Base-by-base conservation (phyloP, 306 rosid species). In the Mimosa pudica region DNA sequence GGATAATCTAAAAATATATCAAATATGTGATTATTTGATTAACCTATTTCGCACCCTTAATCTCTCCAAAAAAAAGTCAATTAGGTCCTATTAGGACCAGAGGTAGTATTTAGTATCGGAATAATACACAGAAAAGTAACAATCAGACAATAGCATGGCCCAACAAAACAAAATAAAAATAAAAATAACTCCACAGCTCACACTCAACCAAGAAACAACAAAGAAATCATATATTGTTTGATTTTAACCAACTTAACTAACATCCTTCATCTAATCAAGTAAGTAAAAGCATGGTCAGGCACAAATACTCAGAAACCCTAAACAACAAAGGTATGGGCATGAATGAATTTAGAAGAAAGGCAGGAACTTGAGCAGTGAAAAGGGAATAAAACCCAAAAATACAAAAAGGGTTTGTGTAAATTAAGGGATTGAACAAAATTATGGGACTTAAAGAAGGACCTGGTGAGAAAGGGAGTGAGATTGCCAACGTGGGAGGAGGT, bases 381-480 rank as follows among this genome's bases (percentile, higher is more conserved):
- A 7, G 4, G 35, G 32, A 72, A 32, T 11, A 33, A 72, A 74
- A 74, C 65, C 78, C 78, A 35, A 41, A 74, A 58, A 58, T 42
- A 58, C 30, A 44, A 42, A 60, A 7, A 24, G 24, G 69, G 38
- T 33, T 38, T 38, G 42, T 14, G 36, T 0, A 10, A 20, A 17
- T 74, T 20, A 6, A 2, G 44, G 32, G 57, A 1, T 7, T 42
- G 44, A 41, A 74, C 7, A 6, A 1, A 74, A 60, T 58, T 42
- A 42, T 10, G 38, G 2, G 41, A 11, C 41, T n/a, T 55, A 57
- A 12, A 58, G 36, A 60, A 44, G 42, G 13, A 74, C 78, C 78
- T 60, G 78, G 7, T 44, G 69, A 42, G 78, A 74, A 74, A 42
- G 78, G 20, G 78, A 74, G 58, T 58, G 14, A 42, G 78, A 74